Evolutionary conservation across 2,329 filamentous ascomycete genomes (phyloP).

Genomic region (Fusarium sp.): DNA sequence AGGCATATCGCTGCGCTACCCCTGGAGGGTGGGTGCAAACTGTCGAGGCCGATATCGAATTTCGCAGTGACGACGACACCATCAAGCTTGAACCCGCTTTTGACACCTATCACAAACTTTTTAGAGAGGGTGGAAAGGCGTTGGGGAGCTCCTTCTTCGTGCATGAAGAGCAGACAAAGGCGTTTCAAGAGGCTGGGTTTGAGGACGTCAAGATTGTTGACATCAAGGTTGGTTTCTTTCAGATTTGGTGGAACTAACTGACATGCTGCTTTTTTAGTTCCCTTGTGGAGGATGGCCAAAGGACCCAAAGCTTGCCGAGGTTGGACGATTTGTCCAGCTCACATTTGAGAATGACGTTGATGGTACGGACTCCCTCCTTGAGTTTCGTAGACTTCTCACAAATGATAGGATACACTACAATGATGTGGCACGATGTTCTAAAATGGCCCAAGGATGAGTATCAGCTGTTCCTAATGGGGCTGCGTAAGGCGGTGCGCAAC

Average conservation of each 20-base stretch:
- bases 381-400: neutral
- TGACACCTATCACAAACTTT: neutral
- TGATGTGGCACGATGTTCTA: conserved; percentile 4
- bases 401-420: neutral
- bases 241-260: neutral
- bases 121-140: neutral
- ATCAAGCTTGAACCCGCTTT: neutral
- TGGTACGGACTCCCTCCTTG: neutral
- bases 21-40: conserved; percentile 1
- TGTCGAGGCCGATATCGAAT: neutral
- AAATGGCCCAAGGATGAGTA: neutral
- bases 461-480: neutral
- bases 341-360: conserved; percentile 1
- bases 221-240: neutral
- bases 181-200: neutral
- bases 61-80: neutral
- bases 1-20: conserved; percentile 2
- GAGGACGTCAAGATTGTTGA: neutral
- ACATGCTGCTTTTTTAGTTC: neutral
- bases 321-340: conserved; percentile 9
- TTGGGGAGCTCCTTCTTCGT: neutral
- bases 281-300: conserved; percentile 15
- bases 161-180: neutral
- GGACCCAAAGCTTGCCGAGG: conserved; percentile 15
- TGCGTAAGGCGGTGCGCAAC: neutral